phyloP scores from a whole-genome alignment of 2,329 filamentous ascomycete species.

The Claviceps monticola region DNA sequence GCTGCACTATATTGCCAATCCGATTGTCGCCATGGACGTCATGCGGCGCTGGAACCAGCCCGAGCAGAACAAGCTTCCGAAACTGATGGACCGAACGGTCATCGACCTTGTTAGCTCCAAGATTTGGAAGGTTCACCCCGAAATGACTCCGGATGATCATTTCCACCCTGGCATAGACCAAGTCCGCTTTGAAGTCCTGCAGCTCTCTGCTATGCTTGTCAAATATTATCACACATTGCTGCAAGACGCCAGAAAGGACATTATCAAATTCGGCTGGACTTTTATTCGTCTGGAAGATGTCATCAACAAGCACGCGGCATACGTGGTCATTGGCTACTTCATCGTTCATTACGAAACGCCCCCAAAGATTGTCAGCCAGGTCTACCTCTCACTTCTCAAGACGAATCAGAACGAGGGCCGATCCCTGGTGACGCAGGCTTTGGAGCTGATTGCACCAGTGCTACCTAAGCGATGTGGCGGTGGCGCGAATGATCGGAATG shows the following conservation, averaged over 20 bases:
- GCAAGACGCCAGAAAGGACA: slow-evolving; percentile 87
- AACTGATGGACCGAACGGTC: slow-evolving; percentile 72
- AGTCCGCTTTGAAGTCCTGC: slow-evolving; percentile 87
- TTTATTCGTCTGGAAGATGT: slow-evolving; percentile 97
- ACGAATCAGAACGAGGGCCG: slow-evolving; percentile 93
- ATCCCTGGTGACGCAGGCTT: slow-evolving; percentile 79
- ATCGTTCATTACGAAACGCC: slow-evolving; percentile 95
- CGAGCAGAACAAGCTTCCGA: slow-evolving; percentile 43
- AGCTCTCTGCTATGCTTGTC: slow-evolving; percentile 85
- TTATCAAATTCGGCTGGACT: slow-evolving; percentile 98
- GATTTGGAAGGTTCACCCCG: slow-evolving; percentile 82
- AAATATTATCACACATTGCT: slow-evolving; percentile 86
- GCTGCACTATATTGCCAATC: slow-evolving; percentile 85
- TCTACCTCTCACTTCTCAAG: slow-evolving; percentile 81
- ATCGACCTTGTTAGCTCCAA: slow-evolving; percentile 84
- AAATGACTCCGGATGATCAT: slow-evolving; percentile 70
- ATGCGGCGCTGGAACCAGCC: slow-evolving; percentile 63
- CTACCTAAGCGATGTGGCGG: slow-evolving; percentile 72
- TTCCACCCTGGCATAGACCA: slow-evolving; percentile 83
- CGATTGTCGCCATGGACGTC: slow-evolving; percentile 91
- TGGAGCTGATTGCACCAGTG: slow-evolving; percentile 91
- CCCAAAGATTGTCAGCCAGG: slow-evolving; percentile 86
- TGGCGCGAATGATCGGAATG: slow-evolving; percentile 54
- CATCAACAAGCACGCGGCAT: slow-evolving; percentile 97
- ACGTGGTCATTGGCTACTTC: slow-evolving; percentile 94